phyloP scores from a whole-genome alignment of 2,329 filamentous ascomycete genomes.

The Aspergillus quadrilineatus region DNA sequence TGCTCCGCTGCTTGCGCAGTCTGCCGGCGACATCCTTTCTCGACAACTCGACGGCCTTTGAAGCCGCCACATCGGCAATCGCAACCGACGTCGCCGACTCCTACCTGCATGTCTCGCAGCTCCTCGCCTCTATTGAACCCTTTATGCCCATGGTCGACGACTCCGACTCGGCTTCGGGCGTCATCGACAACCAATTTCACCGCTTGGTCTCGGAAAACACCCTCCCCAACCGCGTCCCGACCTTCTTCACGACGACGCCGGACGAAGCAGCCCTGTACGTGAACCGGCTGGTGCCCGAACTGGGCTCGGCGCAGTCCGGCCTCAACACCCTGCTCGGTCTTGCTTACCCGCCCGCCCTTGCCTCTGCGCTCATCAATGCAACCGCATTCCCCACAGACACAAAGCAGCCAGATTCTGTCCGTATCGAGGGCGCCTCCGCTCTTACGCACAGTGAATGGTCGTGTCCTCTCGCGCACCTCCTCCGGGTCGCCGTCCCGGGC shows the following conservation, averaged over 20 bases:
- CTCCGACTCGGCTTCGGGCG: slow-evolving; percentile 15
- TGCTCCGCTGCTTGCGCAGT: slow-evolving; percentile 25
- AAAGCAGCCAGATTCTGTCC: slow-evolving; percentile 20
- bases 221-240: slow-evolving; percentile 28
- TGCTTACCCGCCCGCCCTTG: slow-evolving; percentile 19
- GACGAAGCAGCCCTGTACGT: slow-evolving; percentile 27
- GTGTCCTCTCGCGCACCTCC: slow-evolving; percentile 20
- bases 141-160: slow-evolving; percentile 31
- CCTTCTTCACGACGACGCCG: slow-evolving; percentile 29
- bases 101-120: slow-evolving; percentile 20
- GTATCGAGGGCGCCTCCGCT: slow-evolving; percentile 16
- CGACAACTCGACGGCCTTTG: slow-evolving; percentile 22
- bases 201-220: slow-evolving; percentile 18
- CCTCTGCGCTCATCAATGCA: slow-evolving; percentile 14
- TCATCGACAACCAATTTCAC: slow-evolving; percentile 31
- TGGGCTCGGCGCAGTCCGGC: slow-evolving; percentile 10
- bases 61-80: slow-evolving; percentile 8
- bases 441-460: slow-evolving; percentile 23
- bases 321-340: slow-evolving; percentile 19
- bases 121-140: slow-evolving; percentile 24
- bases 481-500: slow-evolving; percentile 7
- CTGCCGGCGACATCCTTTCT: slow-evolving; percentile 24
- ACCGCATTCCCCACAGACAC: slow-evolving; percentile 16
- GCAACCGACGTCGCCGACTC: slow-evolving; percentile 12
- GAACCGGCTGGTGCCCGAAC: slow-evolving; percentile 7